Conservation (phyloP, 2,329 filamentous ascomycete species). For the Aspergillus quadricinctus region DNA sequence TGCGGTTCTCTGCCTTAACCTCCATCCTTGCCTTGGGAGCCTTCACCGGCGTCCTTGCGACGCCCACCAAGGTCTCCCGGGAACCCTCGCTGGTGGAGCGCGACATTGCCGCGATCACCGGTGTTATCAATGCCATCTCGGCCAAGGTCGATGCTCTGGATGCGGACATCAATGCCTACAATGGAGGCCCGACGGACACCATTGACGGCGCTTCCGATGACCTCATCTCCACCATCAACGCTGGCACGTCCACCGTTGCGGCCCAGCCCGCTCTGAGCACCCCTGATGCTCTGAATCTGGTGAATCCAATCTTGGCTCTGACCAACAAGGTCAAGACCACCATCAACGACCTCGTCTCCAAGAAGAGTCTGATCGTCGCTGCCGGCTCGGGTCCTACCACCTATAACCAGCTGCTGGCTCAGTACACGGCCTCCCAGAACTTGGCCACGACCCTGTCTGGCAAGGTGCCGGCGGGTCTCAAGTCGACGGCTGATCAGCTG, state of each 20-base stretch:
- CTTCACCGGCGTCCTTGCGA: conserved; percentile 9
- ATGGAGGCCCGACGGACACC: conserved; percentile 9
- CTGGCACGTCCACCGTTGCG: conserved; percentile 16
- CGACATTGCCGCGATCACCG: conserved; percentile 11
- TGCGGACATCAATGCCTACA: conserved; percentile 18
- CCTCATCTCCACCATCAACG: conserved; percentile 16
- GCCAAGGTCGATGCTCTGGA: conserved; percentile 13
- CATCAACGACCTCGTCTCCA: neutral
- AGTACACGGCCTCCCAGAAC: neutral
- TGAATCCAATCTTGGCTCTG: conserved; percentile 15
- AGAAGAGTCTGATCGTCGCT: neutral
- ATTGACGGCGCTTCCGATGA: conserved; percentile 13
- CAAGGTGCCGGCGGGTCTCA: neutral
- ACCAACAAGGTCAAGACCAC: conserved; percentile 15
- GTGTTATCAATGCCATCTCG: conserved; percentile 11
- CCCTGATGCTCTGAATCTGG: conserved; percentile 19
- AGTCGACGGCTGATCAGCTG: neutral
- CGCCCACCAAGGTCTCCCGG: conserved; percentile 6
- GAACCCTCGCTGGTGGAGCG: conserved; percentile 8
- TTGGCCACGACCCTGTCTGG: neutral
- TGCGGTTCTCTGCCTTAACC: neutral
- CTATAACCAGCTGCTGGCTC: neutral
- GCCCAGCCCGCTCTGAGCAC: conserved; percentile 11
- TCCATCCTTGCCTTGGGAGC: conserved; percentile 9
- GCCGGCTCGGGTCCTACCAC: neutral